These are phyloP conservation scores for Daldinia sp. DNA, from an alignment of 2,329 filamentous ascomycete genomes.

Conservation along the genomic window DNA sequence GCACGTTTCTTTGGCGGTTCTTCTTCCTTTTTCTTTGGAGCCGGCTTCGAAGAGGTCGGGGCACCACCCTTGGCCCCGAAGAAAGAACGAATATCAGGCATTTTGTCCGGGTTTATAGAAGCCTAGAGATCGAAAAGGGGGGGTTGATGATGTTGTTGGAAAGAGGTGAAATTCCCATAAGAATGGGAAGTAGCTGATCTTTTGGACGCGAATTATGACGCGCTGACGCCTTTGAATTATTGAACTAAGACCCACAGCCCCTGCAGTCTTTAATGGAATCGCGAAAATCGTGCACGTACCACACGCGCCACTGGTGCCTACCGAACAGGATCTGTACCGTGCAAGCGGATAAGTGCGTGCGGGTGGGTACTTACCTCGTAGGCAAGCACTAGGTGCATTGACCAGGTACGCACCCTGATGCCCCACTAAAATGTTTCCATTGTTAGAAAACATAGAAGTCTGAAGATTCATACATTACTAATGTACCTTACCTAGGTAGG, in stretches of 20 bases:
- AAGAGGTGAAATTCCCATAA: neutral
- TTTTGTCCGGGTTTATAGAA: slow-evolving; percentile 48
- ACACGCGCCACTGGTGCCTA: slow-evolving; percentile 18
- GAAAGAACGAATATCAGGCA: slow-evolving; percentile 93
- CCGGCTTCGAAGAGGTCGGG: slow-evolving; percentile 59
- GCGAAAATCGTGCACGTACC: slow-evolving; percentile 26
- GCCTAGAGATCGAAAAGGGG: slow-evolving; percentile 1
- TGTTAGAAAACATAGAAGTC: too few relatives aligned
- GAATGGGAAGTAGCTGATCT: slow-evolving; percentile 9
- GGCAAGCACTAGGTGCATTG: too few relatives aligned
- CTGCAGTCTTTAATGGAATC: slow-evolving; percentile 26
- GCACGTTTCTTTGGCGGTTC: slow-evolving; percentile 55
- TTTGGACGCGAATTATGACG: slow-evolving; percentile 37
- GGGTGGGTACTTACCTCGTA: too few relatives aligned
- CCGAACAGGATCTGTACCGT: too few relatives aligned
- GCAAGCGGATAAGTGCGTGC: too few relatives aligned
- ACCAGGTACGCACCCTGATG: too few relatives aligned
- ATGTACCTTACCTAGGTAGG: too few relatives aligned
- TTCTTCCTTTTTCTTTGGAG: slow-evolving; percentile 56
- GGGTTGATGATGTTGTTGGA: neutral
- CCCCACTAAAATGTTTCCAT: too few relatives aligned
- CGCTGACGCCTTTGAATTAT: slow-evolving; percentile 23
- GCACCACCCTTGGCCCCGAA: slow-evolving; percentile 79
- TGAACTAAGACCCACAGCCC: too few relatives aligned
- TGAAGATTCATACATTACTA: too few relatives aligned